A percentile compares a stretch with the other conserved stretches of the same genome.
Conservation (phyloP, 2,329 filamentous ascomycete species). For the Hymenoscyphus fructigenus region DNA sequence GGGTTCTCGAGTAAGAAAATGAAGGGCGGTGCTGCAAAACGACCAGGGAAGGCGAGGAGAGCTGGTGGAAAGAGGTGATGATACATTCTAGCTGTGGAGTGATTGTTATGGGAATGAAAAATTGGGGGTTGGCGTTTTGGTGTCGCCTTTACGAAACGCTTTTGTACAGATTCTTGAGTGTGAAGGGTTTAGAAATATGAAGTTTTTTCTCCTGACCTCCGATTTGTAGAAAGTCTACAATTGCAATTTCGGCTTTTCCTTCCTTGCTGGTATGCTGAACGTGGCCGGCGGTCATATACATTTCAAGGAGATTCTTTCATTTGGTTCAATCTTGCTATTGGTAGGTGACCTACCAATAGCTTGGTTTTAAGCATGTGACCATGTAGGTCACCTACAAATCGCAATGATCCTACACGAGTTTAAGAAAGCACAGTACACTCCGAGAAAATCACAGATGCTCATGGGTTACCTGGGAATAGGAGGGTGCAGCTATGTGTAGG, state of each 20-base stretch:
- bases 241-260: background rate
- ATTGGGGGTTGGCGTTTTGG: background rate
- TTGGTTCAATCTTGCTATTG: too few relatives aligned
- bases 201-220: background rate
- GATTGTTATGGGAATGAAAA: conserved; percentile 1
- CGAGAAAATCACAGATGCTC: too few relatives aligned
- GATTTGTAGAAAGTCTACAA: background rate
- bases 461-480: too few relatives aligned
- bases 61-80: conserved; percentile 32
- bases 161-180: background rate
- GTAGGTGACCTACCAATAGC: too few relatives aligned
- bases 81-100: background rate
- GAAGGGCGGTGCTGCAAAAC: conserved; percentile 59
- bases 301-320: too few relatives aligned
- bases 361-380: too few relatives aligned
- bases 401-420: too few relatives aligned
- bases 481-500: too few relatives aligned
- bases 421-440: too few relatives aligned
- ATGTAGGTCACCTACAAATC: too few relatives aligned
- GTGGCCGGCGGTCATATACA: background rate
- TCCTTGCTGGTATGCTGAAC: background rate
- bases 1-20: conserved; percentile 82
- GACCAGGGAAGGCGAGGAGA: conserved; percentile 48
- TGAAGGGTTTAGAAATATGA: background rate
- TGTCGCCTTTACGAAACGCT: background rate